Evolutionary conservation across 148 eudicot species (phyloP), one percentile per base, ranked within the genome.

Genomic region (Amaranthus palmeri): DNA sequence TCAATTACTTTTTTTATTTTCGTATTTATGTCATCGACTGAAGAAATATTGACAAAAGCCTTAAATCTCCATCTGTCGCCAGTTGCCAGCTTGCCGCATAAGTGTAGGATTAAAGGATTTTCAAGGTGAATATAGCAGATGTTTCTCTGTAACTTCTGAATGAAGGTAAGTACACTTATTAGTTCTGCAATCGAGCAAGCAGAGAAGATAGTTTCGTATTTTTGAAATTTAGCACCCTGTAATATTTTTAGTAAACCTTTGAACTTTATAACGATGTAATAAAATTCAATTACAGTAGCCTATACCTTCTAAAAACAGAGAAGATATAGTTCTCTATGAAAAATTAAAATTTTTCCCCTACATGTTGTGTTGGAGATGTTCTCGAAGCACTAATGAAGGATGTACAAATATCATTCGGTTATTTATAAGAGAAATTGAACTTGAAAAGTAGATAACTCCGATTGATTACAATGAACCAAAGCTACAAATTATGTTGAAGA

Each of bases 111-210:
- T 13, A 42, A 58, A 53, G 3, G 61, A 43, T 54, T 13, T 72
- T 65, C 67, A 44, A 25, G 36, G 17, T 53, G 62, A 55, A 41
- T 25, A 54, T 10, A 67, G 61, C 68, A 54, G 43, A 65, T n/a
- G n/a, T 36, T 6, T 45, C 13, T 17, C 15, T 65, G 13, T 7
- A 14, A 18, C 45, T 9, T 17, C 7, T 64, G 54, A 7, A 10
- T 67, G 57, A 68, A 54, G 81, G 77, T 73, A 15, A 72, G 73
- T 61, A 67, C 69, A 18, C 14, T 13, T 59, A 54, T 49, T 25
- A 4, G 50, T 11, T 7, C 54, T 63, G 61, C 58, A 46, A 10
- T 42, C 15, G 12, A 54, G 43, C n/a, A 6, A 61, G 7, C 18
- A 25, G 36, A 25, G 36, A 25, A 25, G 36, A 25, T 72, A 48